phyloP scores from a whole-genome alignment of 257 asterid genomes.

The Echites panduratus region DNA sequence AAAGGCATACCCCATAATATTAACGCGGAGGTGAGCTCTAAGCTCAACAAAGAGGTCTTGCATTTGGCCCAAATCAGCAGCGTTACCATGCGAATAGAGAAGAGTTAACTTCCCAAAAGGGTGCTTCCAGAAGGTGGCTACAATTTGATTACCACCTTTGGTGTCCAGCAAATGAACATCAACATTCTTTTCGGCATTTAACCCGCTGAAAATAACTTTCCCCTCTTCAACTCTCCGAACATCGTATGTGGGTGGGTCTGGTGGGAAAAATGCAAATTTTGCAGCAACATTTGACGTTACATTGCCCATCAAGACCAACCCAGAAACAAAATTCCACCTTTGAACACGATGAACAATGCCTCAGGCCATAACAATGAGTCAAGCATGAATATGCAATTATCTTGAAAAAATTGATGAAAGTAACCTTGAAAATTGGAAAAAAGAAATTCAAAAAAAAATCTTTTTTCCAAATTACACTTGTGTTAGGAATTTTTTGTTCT shows the following conservation, averaged over 20 bases:
- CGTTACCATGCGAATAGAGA: slow-evolving; percentile 96
- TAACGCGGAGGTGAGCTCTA: slow-evolving; percentile 96
- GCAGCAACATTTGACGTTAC: slow-evolving; percentile 96
- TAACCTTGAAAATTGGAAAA: slow-evolving; percentile 6
- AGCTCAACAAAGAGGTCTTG: slow-evolving; percentile 91
- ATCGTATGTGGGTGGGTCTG: slow-evolving; percentile 96
- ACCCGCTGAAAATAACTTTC: slow-evolving; percentile 63
- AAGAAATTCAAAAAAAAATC: background rate
- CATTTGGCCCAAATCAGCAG: slow-evolving; percentile 99
- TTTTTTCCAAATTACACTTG: background rate
- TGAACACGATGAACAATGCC: slow-evolving; percentile 14
- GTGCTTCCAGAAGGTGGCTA: slow-evolving; percentile 92
- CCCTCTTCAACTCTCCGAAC: slow-evolving; percentile 69
- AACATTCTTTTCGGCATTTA: slow-evolving; percentile 77
- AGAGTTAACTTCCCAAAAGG: slow-evolving; percentile 76
- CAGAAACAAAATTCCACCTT: slow-evolving; percentile 11
- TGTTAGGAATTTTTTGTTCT: slow-evolving; percentile 5
- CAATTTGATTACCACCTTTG: slow-evolving; percentile 72
- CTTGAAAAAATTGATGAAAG: slow-evolving; percentile 11
- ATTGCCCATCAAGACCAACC: slow-evolving; percentile 65
- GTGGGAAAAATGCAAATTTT: slow-evolving; percentile 95
- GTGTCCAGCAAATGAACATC: slow-evolving; percentile 81
- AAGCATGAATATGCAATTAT: slow-evolving; percentile 18
- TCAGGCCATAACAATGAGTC: slow-evolving; percentile 27
- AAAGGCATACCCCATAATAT: slow-evolving; percentile 69